Conservation (phyloP, 106 monocot genomes). For the Cymbidium sinense region DNA sequence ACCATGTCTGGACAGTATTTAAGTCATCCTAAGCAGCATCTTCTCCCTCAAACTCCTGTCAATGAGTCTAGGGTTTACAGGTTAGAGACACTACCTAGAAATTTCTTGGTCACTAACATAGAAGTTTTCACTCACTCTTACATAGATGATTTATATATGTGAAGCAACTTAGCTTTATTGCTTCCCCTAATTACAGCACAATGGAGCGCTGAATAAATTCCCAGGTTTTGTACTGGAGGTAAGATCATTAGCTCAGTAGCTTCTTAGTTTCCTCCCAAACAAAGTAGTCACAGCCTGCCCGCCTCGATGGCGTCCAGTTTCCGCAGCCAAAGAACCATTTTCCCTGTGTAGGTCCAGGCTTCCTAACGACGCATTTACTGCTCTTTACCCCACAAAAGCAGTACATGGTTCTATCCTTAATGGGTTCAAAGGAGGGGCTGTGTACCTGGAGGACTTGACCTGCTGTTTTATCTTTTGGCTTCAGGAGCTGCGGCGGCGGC, state of each 20-base stretch:
- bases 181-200: neutral
- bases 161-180: neutral
- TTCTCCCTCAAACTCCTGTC: neutral
- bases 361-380: conserved; percentile 33
- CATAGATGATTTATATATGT: neutral
- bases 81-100: conserved; percentile 2
- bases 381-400: conserved; percentile 62
- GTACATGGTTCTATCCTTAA: conserved; percentile 20
- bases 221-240: neutral
- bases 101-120: neutral
- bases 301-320: conserved; percentile 41
- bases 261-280: conserved; percentile 28
- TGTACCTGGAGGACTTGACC: conserved; percentile 15
- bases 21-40: neutral
- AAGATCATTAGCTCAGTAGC: neutral
- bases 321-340: conserved; percentile 61
- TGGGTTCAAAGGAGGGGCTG: conserved; percentile 7
- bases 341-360: conserved; percentile 48
- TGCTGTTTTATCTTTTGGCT: conserved; percentile 23
- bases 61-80: neutral
- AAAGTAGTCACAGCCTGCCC: conserved; percentile 50
- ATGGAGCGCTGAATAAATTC: neutral
- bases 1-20: neutral
- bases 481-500: conserved; percentile 12
- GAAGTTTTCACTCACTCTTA: conserved; percentile 1